Percentiles rank a stretch among this genome's conserved stretches.
These are phyloP conservation scores for Boletus semigastroideus DNA, from an alignment of 1,284 basidiomycete genomes.

Conservation along the genomic window DNA sequence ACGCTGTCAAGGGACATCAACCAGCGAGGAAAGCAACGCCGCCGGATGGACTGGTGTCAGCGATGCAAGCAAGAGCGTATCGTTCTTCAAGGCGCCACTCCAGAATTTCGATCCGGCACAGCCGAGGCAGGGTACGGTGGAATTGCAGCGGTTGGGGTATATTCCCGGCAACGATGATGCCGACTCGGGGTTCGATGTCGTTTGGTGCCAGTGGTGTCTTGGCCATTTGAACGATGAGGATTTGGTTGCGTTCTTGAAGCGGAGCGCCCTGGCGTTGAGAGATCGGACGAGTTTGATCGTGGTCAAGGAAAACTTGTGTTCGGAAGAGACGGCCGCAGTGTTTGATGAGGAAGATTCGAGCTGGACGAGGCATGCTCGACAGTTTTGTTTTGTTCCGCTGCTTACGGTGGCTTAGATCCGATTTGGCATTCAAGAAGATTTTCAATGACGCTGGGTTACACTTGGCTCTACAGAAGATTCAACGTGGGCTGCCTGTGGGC, in stretches of 20 bases:
- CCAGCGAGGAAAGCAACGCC: conserved; percentile 17
- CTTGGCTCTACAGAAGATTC: conserved; percentile 69
- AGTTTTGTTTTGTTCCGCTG: background rate
- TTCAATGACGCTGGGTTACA: conserved; percentile 71
- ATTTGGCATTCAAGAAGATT: conserved; percentile 74
- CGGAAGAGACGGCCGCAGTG: conserved; percentile 53
- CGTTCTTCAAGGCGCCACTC: conserved; percentile 74
- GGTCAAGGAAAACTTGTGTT: conserved; percentile 91
- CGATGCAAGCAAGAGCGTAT: conserved; percentile 71
- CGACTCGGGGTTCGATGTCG: conserved; percentile 65
- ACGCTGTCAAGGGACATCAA: conserved; percentile 37
- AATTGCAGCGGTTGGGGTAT: conserved; percentile 61
- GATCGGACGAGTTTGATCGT: conserved; percentile 61
- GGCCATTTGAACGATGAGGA: conserved; percentile 82
- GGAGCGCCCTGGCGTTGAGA: conserved; percentile 58
- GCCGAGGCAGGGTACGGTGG: conserved; percentile 43
- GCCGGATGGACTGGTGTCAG: conserved; percentile 67
- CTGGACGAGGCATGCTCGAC: conserved; percentile 63
- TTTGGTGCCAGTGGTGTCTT: conserved; percentile 96
- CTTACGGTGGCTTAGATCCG: conserved; percentile 60
- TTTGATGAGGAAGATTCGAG: conserved; percentile 90
- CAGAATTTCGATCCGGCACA: conserved; percentile 72
- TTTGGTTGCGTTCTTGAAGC: conserved; percentile 72
- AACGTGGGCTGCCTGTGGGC: conserved; percentile 77
- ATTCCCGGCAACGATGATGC: conserved; percentile 45